Evolutionary conservation across 768 basidiomycete species (phyloP).

Genomic region (Termitomyces sp.): DNA sequence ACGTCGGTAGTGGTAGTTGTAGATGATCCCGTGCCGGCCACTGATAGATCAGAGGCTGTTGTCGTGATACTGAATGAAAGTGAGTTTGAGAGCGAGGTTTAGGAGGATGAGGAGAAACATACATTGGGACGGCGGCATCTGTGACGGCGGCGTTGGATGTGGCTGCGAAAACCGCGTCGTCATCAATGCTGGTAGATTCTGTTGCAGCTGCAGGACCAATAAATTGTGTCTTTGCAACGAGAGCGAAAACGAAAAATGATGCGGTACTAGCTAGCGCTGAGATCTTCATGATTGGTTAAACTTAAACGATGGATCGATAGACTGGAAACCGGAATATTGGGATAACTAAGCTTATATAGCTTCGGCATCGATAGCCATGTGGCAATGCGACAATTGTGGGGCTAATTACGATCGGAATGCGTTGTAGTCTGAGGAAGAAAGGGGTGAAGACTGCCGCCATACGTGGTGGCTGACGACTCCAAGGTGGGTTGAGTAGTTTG

Average conservation of each 20-base stretch:
- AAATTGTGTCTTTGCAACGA: background rate
- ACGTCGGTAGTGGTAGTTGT: background rate
- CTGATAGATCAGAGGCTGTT: background rate
- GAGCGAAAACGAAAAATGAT: conserved; percentile 1
- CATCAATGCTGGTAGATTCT: background rate
- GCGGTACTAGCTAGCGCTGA: conserved; percentile 2
- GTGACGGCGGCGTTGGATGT: background rate
- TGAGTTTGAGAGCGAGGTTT: background rate
- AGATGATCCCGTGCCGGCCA: background rate
- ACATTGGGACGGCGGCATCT: background rate
- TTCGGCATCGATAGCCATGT: background rate
- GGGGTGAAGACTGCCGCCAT: background rate
- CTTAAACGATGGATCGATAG: background rate
- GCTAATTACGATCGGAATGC: background rate
- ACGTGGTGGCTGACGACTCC: background rate
- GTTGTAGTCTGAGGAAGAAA: background rate
- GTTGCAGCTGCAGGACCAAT: background rate
- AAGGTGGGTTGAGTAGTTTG: background rate
- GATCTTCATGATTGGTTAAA: conserved; percentile 4
- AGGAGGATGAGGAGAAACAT: background rate
- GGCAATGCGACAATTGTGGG: background rate
- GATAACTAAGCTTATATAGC: background rate
- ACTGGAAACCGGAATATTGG: background rate
- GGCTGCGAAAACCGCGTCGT: background rate
- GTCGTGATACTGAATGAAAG: background rate